Evolutionary conservation across 2,329 filamentous ascomycete genomes (phyloP).

Genomic region (Fusarium sp.): DNA sequence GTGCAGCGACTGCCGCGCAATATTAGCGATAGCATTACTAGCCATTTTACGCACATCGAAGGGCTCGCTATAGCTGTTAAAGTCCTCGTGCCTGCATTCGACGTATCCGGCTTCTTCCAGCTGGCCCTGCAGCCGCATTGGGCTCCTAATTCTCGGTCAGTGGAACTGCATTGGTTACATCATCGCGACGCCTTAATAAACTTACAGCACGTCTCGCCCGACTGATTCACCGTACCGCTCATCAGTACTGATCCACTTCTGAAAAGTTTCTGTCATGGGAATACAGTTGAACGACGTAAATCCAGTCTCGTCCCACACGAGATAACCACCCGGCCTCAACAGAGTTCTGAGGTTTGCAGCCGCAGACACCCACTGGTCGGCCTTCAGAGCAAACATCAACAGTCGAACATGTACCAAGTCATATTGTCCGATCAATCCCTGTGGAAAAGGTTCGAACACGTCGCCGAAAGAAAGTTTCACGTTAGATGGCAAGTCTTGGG

Average conservation of each 20-base stretch:
- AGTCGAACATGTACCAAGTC: constrained; percentile 19
- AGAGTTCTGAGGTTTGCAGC: constrained; percentile 4
- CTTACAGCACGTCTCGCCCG: constrained; percentile 12
- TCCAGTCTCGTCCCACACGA: constrained; percentile 21
- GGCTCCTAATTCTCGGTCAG: background rate
- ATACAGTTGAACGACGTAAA: constrained; percentile 5
- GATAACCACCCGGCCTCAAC: constrained; percentile 10
- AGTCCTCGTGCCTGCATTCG: constrained; percentile 7
- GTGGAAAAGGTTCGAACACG: background rate
- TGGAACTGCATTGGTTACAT: no score
- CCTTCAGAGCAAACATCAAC: constrained; percentile 10
- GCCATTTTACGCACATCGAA: background rate
- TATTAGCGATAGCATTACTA: background rate
- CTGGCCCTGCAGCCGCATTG: constrained; percentile 5
- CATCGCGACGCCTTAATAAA: no score
- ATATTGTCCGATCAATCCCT: background rate
- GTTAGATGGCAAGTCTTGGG: background rate
- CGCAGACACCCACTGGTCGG: constrained; percentile 3
- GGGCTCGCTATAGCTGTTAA: constrained; percentile 8
- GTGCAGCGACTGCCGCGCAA: constrained; percentile 10
- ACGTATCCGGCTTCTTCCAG: constrained; percentile 3
- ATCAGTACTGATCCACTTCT: constrained; percentile 20
- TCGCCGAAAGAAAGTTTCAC: background rate
- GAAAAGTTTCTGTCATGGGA: constrained; percentile 12
- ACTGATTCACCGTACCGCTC: constrained; percentile 10